Percentiles rank a stretch among this genome's conserved stretches.
These are phyloP conservation scores for Crucibulum laeve DNA, from an alignment of 768 basidiomycete species.

Conservation along the genomic window DNA sequence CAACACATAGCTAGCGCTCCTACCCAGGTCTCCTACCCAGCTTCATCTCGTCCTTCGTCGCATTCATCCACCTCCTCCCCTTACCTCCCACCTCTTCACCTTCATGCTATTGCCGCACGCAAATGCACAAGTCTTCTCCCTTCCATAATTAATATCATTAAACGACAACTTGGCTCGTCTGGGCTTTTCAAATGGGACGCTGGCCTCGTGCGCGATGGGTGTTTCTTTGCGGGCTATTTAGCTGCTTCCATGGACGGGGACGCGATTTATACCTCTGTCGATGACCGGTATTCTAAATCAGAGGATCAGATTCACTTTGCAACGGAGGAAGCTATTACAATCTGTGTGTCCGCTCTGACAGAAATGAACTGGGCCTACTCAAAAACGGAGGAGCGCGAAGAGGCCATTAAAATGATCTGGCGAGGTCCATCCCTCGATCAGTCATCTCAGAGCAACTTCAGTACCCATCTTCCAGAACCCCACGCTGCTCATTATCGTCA, in stretches of 20 bases:
- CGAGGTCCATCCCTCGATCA: slow-evolving; percentile 16
- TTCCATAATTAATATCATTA: slow-evolving; percentile 44
- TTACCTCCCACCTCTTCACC: slow-evolving; percentile 40
- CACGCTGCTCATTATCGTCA: background rate
- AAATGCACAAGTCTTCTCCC: slow-evolving; percentile 51
- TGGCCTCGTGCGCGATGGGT: slow-evolving; percentile 82
- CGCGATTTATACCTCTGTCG: slow-evolving; percentile 24
- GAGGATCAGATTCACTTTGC: slow-evolving; percentile 21
- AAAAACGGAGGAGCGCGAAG: slow-evolving; percentile 68
- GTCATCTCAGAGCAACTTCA: background rate
- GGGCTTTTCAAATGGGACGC: slow-evolving; percentile 83
- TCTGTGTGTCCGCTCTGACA: slow-evolving; percentile 71
- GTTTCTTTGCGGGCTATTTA: slow-evolving; percentile 81
- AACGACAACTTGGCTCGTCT: slow-evolving; percentile 27
- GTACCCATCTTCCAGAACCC: slow-evolving; percentile 18
- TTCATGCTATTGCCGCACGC: slow-evolving; percentile 44
- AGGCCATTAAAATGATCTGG: slow-evolving; percentile 53
- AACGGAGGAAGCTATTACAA: slow-evolving; percentile 40
- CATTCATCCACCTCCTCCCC: slow-evolving; percentile 37
- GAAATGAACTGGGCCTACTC: slow-evolving; percentile 83
- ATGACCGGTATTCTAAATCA: slow-evolving; percentile 28
- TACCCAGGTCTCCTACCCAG: slow-evolving; percentile 31
- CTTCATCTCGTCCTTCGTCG: slow-evolving; percentile 42
- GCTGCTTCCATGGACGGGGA: slow-evolving; percentile 60
- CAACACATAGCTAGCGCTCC: slow-evolving; percentile 32